A percentile compares a stretch with the other conserved stretches of the same genome.
These are phyloP conservation scores for Zymoseptoria brevis DNA, from an alignment of 2,329 filamentous ascomycete species.

Conservation along the genomic window DNA sequence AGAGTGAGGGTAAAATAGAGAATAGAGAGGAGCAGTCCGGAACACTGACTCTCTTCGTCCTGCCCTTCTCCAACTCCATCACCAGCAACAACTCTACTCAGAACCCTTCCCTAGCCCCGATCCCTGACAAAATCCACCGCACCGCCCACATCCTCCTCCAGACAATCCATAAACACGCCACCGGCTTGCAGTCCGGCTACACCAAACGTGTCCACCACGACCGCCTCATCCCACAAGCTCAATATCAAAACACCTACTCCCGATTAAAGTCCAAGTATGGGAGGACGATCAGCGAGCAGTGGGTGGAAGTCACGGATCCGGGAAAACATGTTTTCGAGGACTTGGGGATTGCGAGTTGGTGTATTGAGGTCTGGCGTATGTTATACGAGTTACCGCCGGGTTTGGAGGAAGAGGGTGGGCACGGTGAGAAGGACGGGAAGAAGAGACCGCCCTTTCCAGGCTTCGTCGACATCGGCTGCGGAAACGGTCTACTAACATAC, in stretches of 20 bases:
- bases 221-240: constrained; percentile 64
- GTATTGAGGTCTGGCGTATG: constrained; percentile 81
- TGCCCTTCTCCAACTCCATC: neutral
- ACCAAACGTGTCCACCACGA: constrained; percentile 80
- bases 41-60: constrained; percentile 9
- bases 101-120: no score
- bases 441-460: constrained; percentile 56
- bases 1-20: no score
- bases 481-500: constrained; percentile 83
- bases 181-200: constrained; percentile 58
- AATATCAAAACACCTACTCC: constrained; percentile 75
- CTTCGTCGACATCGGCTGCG: constrained; percentile 93
- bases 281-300: constrained; percentile 58
- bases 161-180: constrained; percentile 65
- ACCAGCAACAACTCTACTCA: no score
- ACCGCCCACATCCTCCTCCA: constrained; percentile 62
- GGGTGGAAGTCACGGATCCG: constrained; percentile 82
- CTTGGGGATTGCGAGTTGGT: constrained; percentile 78
- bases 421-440: no score
- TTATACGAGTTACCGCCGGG: no score
- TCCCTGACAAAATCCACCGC: constrained; percentile 42
- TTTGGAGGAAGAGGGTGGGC: no score
- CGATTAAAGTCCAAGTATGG: constrained; percentile 74
- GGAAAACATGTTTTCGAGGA: constrained; percentile 94
- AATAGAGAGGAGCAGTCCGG: neutral